Evolutionary conservation across 2,329 filamentous ascomycete genomes (phyloP).

Genomic region (Dothideomycetidae sp.): DNA sequence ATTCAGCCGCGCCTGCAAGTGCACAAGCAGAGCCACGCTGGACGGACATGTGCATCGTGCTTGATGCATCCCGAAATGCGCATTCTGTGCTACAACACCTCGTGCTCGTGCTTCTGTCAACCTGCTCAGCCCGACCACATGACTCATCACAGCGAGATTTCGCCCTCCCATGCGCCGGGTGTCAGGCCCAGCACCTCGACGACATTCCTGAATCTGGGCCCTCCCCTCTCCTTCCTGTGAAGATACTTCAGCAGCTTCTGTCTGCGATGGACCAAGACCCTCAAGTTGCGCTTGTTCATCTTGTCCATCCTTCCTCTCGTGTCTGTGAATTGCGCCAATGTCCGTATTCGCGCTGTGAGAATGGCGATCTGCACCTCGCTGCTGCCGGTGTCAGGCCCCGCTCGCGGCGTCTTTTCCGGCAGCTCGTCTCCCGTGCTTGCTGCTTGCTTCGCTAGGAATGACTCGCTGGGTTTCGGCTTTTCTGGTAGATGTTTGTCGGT

Average conservation of each 20-base stretch:
- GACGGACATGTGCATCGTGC: too few relatives aligned
- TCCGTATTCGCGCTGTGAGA: conserved; percentile 82
- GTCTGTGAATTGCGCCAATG: conserved; percentile 58
- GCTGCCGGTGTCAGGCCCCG: conserved; percentile 86
- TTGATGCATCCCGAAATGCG: too few relatives aligned
- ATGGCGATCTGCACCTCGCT: conserved; percentile 97
- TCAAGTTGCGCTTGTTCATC: conserved; percentile 82
- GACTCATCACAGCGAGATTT: conserved; percentile 56
- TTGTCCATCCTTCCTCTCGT: conserved; percentile 69
- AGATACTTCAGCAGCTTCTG: conserved; percentile 83
- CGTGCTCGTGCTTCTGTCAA: conserved; percentile 1
- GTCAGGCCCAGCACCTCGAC: conserved; percentile 72
- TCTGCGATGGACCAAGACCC: conserved; percentile 70
- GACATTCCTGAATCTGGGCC: conserved; percentile 77
- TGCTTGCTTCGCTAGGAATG: conserved; percentile 15
- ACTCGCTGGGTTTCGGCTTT: conserved; percentile 34
- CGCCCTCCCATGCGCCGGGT: conserved; percentile 76
- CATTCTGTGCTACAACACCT: too few relatives aligned
- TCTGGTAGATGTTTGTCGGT: conserved; percentile 60
- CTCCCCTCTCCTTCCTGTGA: conserved; percentile 77
- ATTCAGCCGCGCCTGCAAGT: too few relatives aligned
- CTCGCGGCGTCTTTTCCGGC: conserved; percentile 41
- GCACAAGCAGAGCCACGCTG: too few relatives aligned
- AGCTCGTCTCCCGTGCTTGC: conserved; percentile 14
- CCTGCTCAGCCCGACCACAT: too few relatives aligned